Evolutionary conservation across 2,329 filamentous ascomycete genomes (phyloP), one percentile per base, ranked within the genome.

Genomic region (Grosmannia huntii): DNA sequence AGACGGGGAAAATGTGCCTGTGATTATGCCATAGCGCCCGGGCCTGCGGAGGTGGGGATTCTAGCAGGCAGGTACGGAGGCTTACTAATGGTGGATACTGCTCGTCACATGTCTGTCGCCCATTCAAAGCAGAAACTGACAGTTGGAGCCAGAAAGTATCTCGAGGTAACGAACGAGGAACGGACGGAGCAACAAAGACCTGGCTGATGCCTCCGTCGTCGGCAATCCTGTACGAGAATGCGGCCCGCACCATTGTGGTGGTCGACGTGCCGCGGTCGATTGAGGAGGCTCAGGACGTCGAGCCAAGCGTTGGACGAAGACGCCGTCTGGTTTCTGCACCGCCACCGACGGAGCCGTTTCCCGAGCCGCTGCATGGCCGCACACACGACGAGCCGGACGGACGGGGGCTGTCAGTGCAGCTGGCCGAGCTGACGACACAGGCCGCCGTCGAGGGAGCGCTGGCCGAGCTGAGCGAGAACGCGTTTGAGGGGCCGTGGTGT

Each of bases 241-340:
- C 68, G 2, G 71, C 74, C 53, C 66, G 70, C 54, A 74, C 77
- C 52, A 69, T 85, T 57, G 73, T 81, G 25, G 68, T 90, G 28
- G 68, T 90, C 56, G 87, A 91, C 65, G 80, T 90, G 52, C 86
- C 87, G 27, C 73, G 75, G 21, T 88, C 87, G 1, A 79, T 90
- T 46, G 83, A 87, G 63, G 75, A 81, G 60, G 82, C 81, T 21
- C 87, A 90, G 69, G 75, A 76, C 76, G 38, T 71, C 31, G 33
- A 28, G 36, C 36, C 36, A 4, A 14, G 12, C 12, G 36, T 14
- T 5, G 12, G 36, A 38, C 36, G 36, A 38, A 16, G 36, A 5
- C 57, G 72, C 55, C 72, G 73, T 58, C 70, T 83, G 53, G 63
- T 77, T 60, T 81, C 79, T 49, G 72, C 68, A 59, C 65, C 65